Conservation (phyloP, 768 basidiomycete species). For the Suillus ampliporus region DNA sequence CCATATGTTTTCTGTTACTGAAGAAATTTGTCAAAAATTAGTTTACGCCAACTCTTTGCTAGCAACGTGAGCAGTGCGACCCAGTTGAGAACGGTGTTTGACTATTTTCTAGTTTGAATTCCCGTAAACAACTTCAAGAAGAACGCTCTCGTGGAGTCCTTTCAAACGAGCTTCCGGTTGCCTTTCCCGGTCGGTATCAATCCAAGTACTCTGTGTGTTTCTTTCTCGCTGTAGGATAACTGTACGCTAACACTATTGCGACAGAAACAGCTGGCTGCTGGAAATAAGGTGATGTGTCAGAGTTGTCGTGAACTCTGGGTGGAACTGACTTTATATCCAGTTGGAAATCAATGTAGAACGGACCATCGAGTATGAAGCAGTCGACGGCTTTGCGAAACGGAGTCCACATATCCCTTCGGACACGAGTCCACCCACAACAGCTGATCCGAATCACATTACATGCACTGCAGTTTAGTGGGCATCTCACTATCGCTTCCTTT, state of each 20-base stretch:
- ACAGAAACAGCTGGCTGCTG: not conserved
- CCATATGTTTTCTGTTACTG: not conserved
- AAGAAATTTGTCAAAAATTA: slow-evolving; percentile 18
- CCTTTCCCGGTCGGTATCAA: slow-evolving; percentile 29
- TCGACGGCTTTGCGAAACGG: not conserved
- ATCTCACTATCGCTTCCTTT: not conserved
- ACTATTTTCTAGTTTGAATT: slow-evolving; percentile 37
- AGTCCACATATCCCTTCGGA: not conserved
- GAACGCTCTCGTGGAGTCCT: slow-evolving; percentile 31
- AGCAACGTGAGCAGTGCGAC: slow-evolving; percentile 39
- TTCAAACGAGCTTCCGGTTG: slow-evolving; percentile 32
- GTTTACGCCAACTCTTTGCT: slow-evolving; percentile 59
- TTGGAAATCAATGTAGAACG: slow-evolving; percentile 35
- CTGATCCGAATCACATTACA: not conserved
- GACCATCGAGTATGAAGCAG: slow-evolving; percentile 30
- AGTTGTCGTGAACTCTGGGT: not conserved
- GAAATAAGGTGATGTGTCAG: not conserved
- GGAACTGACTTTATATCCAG: slow-evolving; percentile 13
- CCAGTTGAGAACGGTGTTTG: not conserved
- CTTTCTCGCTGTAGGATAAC: too few relatives aligned
- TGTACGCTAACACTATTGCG: not conserved
- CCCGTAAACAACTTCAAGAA: slow-evolving; percentile 40
- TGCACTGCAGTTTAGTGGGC: not conserved
- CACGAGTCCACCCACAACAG: not conserved
- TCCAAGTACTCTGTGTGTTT: not conserved